Evolutionary conservation across 495 filamentous ascomycete genomes (phyloP), one percentile per base, ranked within the genome.

Genomic region (Xylaria palmicola): DNA sequence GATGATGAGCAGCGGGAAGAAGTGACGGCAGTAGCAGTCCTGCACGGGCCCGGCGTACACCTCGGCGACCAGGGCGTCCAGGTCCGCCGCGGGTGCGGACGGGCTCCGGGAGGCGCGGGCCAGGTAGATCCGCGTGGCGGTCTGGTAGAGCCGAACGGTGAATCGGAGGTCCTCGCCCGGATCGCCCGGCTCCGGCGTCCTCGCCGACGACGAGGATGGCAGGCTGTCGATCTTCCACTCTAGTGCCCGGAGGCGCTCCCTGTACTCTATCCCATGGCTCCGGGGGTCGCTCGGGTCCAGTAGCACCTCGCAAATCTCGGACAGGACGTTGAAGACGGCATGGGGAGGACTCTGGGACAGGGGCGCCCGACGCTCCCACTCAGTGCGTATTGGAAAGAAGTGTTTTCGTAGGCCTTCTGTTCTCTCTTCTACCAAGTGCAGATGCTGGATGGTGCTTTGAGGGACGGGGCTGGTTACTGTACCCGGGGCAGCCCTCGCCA

Each of bases 1-100:
- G 22, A 69, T 45, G 40, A 69, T 64, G 29, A 72, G 62, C 24
- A 69, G 47, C 5, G 69, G 69, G 45, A 65, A 41, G 49, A 52
- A 59, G 34, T 54, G 43, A 27, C 50, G 44, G 44, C 48, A 58
- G 27, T 56, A 32, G 15, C 53, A 56, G 8, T 13, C 8, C 37
- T 24, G 39, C 10, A 56, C 53, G 3, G 53, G 53, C 6, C 53
- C 53, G 15, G 37, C 26, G 7, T 30, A 56, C 10, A 49, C 48
- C 2, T 44, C 56, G 39, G 60, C 63, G 4, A 68, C 30, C 19
- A 68, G 6, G 9, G 24, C 37, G 19, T 63, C 63, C 30, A 68
- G 12, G 17, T 62, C 49, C 24, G 54, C 53, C 0, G 59, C 27
- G 13, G 57, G 27, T 50, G 62, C 37, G 13, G 44, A 52, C 36